Evolutionary conservation across 1,284 basidiomycete species (phyloP), one percentile per base, ranked within the genome.

Genomic region (Ustilago trichophora): DNA sequence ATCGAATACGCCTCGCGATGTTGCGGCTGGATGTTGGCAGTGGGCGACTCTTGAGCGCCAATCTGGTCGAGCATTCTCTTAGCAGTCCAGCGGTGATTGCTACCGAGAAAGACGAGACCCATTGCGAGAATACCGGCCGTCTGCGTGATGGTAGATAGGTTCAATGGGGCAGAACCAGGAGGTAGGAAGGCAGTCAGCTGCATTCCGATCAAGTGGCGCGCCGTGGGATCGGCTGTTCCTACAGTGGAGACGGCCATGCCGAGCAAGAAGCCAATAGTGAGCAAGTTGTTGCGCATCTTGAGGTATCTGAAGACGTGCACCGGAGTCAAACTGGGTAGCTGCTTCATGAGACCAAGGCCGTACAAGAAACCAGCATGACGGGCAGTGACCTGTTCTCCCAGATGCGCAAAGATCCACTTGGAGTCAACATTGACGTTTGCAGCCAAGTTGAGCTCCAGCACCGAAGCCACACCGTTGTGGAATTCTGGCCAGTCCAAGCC

Each of bases 351-450:
- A 0, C 96, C 96, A 2, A 99, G 86, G 11, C 92, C 96, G 38
- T 92, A 89, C 34, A 99, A 84, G 83, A 98, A 94, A 0, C 96
- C 96, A 13, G 93, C 96, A 77, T 98, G 95, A 89, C 94, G 95
- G 0, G 92, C 92, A 62, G 90, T 91, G 76, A 64, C 54, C 36
- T 71, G 65, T 15, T 60, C 59, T 12, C 60, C 63, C 24, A 73
- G 66, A 38, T 77, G 73, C 8, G 67, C 69, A 59, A 77, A 80
- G 53, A 80, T 76, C 79, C 79, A 81, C 41, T 73, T 73, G 7
- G 73, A 75, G 32, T 80, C 79, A 33, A 80, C 37, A 9, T 27
- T 37, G 29, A 93, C 91, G 34, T 93, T 87, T 16, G 88, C 88
- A 47, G 85, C 84, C 37, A 75, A 34, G n/a, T 89, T 87, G n/a